These are phyloP conservation scores for Fusarium chuoi DNA, from an alignment of 2,329 filamentous ascomycete species.

Conservation along the genomic window DNA sequence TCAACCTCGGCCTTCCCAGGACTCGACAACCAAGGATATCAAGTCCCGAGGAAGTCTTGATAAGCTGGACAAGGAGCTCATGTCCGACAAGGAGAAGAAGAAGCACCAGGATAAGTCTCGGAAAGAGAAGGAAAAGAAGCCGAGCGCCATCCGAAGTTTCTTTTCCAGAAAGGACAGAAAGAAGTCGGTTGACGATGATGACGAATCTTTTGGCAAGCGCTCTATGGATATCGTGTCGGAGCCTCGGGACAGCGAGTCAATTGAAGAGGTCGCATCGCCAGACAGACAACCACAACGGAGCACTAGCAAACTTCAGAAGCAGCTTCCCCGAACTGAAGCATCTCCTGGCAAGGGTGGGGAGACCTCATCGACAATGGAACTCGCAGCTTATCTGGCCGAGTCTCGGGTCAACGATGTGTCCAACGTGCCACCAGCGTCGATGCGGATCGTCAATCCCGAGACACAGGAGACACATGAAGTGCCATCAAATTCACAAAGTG, in stretches of 20 bases:
- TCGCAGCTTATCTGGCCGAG: constrained; percentile 57
- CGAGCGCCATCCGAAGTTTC: constrained; percentile 67
- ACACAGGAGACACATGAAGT: constrained; percentile 55
- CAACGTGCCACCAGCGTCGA: constrained; percentile 65
- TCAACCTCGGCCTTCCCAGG: constrained; percentile 63
- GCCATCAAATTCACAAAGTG: constrained; percentile 47
- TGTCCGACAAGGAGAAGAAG: constrained; percentile 78
- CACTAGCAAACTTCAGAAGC: constrained; percentile 77
- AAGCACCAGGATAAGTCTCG: constrained; percentile 78
- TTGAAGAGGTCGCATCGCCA: constrained; percentile 57
- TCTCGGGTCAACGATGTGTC: constrained; percentile 62
- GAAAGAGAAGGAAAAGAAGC: constrained; percentile 75
- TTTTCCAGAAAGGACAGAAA: constrained; percentile 73
- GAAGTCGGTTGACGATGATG: constrained; percentile 65
- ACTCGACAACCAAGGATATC: constrained; percentile 58
- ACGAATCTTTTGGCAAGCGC: constrained; percentile 69
- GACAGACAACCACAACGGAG: constrained; percentile 66
- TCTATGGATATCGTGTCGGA: constrained; percentile 66
- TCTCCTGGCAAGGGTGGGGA: constrained; percentile 56
- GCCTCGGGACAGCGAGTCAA: constrained; percentile 55
- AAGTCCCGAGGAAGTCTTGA: constrained; percentile 77
- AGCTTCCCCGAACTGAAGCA: constrained; percentile 62
- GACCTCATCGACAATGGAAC: constrained; percentile 52
- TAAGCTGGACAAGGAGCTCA: constrained; percentile 65
- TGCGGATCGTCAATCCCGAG: constrained; percentile 69